A percentile compares a stretch with the other conserved stretches of the same genome.
These are phyloP conservation scores for Cryptomeria japonica DNA, from an alignment of 75 land plant genomes.

Conservation along the genomic window DNA sequence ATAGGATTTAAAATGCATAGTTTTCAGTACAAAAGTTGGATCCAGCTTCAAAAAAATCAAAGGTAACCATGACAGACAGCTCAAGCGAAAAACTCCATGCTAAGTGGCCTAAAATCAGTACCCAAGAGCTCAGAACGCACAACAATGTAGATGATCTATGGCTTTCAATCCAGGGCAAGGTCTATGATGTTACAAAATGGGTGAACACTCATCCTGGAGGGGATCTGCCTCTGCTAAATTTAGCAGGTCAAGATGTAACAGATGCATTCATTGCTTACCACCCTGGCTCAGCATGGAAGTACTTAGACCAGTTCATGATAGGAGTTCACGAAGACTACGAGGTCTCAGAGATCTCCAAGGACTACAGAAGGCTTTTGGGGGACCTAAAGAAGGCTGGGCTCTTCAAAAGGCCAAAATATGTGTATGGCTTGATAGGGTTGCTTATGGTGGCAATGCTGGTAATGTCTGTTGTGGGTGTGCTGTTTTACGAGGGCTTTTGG, in stretches of 20 bases:
- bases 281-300: slow-evolving; percentile 58
- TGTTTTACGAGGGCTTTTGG: slow-evolving; percentile 31
- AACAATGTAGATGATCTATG: slow-evolving; percentile 55
- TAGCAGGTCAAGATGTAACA: slow-evolving; percentile 87
- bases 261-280: slow-evolving; percentile 89
- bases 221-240: slow-evolving; percentile 57
- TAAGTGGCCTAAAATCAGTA: not conserved
- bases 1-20: too few species aligned
- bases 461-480: slow-evolving; percentile 51
- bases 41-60: not conserved
- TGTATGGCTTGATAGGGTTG: slow-evolving; percentile 8
- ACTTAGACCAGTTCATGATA: slow-evolving; percentile 49
- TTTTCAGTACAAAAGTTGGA: not conserved
- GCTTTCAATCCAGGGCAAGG: slow-evolving; percentile 84
- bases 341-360: slow-evolving; percentile 60
- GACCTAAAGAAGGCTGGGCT: slow-evolving; percentile 59
- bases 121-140: slow-evolving; percentile 66
- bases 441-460: slow-evolving; percentile 17
- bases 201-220: slow-evolving; percentile 69
- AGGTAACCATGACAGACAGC: not conserved
- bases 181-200: slow-evolving; percentile 81
- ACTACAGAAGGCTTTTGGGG: slow-evolving; percentile 44
- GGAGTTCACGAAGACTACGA: slow-evolving; percentile 46
- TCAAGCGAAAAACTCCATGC: not conserved
- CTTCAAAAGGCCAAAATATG: slow-evolving; percentile 35